Evolutionary conservation across 106 monocot species (phyloP).

Genomic region (Acanthochlamys bracteata): DNA sequence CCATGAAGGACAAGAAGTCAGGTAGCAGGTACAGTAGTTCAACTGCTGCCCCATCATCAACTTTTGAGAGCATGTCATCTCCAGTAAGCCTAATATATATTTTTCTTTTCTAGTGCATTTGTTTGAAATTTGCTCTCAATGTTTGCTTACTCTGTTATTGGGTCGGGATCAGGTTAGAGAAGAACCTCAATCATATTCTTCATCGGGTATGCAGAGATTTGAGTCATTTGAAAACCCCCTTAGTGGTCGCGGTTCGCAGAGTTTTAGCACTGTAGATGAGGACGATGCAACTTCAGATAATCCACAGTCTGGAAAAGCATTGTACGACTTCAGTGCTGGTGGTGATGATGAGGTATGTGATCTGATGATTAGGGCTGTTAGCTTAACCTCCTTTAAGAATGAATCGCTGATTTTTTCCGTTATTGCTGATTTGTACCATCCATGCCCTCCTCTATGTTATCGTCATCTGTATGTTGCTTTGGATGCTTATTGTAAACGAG

Average conservation of each 20-base stretch:
- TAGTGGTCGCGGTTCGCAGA: conserved; percentile 55
- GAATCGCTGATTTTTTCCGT: no score
- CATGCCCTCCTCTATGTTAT: no score
- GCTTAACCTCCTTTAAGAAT: no score
- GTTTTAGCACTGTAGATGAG: conserved; percentile 44
- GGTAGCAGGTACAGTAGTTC: conserved; percentile 42
- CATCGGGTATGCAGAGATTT: conserved; percentile 49
- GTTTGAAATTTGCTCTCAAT: no score
- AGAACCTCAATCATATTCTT: conserved; percentile 73
- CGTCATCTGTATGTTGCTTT: no score
- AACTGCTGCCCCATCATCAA: conserved; percentile 22
- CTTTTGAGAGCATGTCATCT: conserved; percentile 37
- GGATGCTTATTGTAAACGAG: neutral
- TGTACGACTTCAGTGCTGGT: conserved; percentile 96
- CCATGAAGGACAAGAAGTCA: conserved; percentile 39
- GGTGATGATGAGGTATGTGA: conserved; percentile 90
- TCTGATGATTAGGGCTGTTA: neutral
- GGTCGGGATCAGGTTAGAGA: conserved; percentile 54
- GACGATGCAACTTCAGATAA: conserved; percentile 41
- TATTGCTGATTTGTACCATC: no score
- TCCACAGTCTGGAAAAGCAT: conserved; percentile 76
- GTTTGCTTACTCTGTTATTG: neutral
- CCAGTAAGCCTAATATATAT: conserved; percentile 24
- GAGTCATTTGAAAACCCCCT: conserved; percentile 91
- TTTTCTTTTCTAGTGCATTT: no score